Conservation (phyloP, 2,329 filamentous ascomycete genomes). For the Trichoderma citrinoviride region DNA sequence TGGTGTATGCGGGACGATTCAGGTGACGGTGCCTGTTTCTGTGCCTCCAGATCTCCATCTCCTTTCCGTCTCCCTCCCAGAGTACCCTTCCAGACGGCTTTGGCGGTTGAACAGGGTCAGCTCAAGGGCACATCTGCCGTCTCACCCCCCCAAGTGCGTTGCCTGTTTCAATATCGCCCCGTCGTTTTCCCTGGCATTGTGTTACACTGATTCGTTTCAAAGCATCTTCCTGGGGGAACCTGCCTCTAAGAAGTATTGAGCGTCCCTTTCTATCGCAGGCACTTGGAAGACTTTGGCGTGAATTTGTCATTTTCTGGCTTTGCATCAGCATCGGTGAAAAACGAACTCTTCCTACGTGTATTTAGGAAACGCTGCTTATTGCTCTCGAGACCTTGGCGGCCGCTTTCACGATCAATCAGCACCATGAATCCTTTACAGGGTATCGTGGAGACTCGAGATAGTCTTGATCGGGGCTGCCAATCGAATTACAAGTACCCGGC, state of each 20-base stretch:
- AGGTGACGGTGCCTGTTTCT: neutral
- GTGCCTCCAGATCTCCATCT: too few relatives aligned
- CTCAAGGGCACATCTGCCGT: neutral
- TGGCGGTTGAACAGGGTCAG: neutral
- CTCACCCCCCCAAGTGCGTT: neutral
- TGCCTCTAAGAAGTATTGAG: neutral
- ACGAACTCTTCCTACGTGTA: neutral
- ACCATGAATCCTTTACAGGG: too few relatives aligned
- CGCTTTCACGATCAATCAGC: too few relatives aligned
- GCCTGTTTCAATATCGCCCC: neutral
- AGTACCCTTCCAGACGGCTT: neutral
- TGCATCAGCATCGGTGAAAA: neutral
- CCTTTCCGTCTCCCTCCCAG: neutral
- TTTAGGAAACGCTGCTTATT: too few relatives aligned
- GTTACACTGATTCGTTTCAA: conserved; percentile 11
- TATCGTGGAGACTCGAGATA: too few relatives aligned
- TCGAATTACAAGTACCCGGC: too few relatives aligned
- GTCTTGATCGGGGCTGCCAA: too few relatives aligned
- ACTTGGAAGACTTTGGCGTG: too few relatives aligned
- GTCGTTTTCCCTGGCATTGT: neutral
- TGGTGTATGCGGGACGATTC: neutral
- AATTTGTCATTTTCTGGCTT: neutral
- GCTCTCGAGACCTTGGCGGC: too few relatives aligned
- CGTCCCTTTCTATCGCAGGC: neutral
- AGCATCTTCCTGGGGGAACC: neutral